Conservation (phyloP, 805 yeast species). For the Cyberlindnera euphorbiae region DNA sequence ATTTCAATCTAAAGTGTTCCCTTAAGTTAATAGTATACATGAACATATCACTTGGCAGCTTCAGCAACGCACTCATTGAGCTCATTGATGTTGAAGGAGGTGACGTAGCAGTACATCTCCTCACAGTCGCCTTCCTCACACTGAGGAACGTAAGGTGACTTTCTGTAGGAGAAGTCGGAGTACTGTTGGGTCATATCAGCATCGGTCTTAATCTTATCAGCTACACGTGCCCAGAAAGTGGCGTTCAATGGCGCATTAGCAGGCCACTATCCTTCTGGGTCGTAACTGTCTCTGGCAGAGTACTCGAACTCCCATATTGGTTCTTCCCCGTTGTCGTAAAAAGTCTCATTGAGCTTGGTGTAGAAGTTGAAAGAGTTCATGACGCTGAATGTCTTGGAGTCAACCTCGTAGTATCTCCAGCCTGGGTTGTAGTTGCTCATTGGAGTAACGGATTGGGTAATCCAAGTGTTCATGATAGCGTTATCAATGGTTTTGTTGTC, state of each 20-base stretch:
- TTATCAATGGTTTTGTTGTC: conserved; percentile 39
- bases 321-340: conserved; percentile 46
- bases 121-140: conserved; percentile 33
- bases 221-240: conserved; percentile 55
- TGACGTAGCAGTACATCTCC: conserved; percentile 18
- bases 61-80: conserved; percentile 16
- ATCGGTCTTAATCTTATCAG: conserved; percentile 32
- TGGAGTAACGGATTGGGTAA: conserved; percentile 65
- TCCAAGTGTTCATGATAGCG: conserved; percentile 56
- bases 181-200: conserved; percentile 44
- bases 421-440: conserved; percentile 56
- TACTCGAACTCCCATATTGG: conserved; percentile 63
- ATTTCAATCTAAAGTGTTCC: too few relatives aligned
- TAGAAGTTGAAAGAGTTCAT: conserved; percentile 57
- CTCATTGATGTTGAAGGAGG: conserved; percentile 20
- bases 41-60: too few relatives aligned
- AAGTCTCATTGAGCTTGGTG: conserved; percentile 56
- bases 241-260: conserved; percentile 55
- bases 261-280: conserved; percentile 53
- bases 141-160: conserved; percentile 48
- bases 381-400: conserved; percentile 52
- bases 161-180: conserved; percentile 45
- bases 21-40: too few relatives aligned
- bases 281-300: conserved; percentile 57
- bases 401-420: conserved; percentile 70